Evolutionary conservation across 306 rosid genomes (phyloP).

Genomic region (Hippophae tibetana): DNA sequence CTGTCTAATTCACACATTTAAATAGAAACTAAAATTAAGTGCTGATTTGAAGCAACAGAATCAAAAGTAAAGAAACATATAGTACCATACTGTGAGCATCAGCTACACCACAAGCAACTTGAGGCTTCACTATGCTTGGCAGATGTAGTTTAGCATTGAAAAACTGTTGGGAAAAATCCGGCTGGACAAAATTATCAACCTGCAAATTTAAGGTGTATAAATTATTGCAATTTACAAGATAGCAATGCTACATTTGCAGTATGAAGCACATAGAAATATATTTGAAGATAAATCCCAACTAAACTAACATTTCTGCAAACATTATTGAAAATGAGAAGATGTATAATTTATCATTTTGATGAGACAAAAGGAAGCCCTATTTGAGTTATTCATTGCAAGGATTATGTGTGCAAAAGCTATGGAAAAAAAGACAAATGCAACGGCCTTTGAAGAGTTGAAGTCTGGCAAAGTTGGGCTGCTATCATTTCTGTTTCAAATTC

Average conservation of each 20-base stretch:
- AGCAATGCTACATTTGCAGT: too few species aligned
- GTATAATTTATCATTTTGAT: not conserved
- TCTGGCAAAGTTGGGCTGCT: too few species aligned
- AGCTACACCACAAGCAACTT: conserved; percentile 85
- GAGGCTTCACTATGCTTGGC: conserved; percentile 88
- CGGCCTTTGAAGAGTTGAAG: too few species aligned
- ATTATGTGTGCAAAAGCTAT: too few species aligned
- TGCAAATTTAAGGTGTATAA: conserved; percentile 8
- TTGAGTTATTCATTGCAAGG: not conserved
- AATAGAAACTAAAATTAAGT: not conserved
- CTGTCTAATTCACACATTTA: not conserved
- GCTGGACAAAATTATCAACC: conserved; percentile 50
- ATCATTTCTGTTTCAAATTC: too few species aligned
- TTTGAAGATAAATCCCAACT: too few species aligned
- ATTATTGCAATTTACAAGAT: too few species aligned
- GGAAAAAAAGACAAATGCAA: too few species aligned
- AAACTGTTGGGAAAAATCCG: conserved; percentile 36
- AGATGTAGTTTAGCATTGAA: conserved; percentile 52
- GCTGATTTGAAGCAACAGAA: not conserved
- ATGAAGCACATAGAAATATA: too few species aligned
- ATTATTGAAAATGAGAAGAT: too few species aligned
- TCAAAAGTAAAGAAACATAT: conserved; percentile 6
- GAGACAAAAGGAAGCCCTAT: not conserved
- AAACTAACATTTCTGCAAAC: too few species aligned
- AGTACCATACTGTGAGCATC: conserved; percentile 77